phyloP scores from a whole-genome alignment of 371 early-diverging fungal genomes.

The Lichtheimia hyalospora region DNA sequence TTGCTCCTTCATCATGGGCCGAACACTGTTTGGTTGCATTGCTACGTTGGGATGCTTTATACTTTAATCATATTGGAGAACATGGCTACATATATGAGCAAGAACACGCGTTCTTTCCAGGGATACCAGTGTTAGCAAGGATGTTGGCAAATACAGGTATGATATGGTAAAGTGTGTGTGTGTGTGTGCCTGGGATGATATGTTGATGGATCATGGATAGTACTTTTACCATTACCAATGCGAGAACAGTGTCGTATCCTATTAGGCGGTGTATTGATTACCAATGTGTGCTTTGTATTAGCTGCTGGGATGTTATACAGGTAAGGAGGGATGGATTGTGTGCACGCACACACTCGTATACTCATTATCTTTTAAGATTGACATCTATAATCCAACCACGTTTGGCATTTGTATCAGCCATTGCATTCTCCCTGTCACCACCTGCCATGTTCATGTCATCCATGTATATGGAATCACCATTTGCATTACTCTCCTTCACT shows the following conservation, averaged over 20 bases:
- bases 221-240: slow-evolving; percentile 41
- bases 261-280: slow-evolving; percentile 67
- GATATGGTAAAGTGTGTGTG: neutral
- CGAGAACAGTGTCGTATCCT: slow-evolving; percentile 46
- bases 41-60: slow-evolving; percentile 92
- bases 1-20: slow-evolving; percentile 10
- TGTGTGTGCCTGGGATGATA: neutral
- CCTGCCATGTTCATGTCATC: slow-evolving; percentile 87
- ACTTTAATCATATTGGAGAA: slow-evolving; percentile 82
- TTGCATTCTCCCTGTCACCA: slow-evolving; percentile 78
- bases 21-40: slow-evolving; percentile 47
- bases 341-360: too few species aligned
- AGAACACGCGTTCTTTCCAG: slow-evolving; percentile 92
- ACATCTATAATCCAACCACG: slow-evolving; percentile 40
- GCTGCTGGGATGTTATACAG: slow-evolving; percentile 76
- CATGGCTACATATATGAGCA: slow-evolving; percentile 88
- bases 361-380: slow-evolving; percentile 29
- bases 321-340: slow-evolving; percentile 19
- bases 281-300: slow-evolving; percentile 75
- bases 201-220: slow-evolving; percentile 16
- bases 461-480: slow-evolving; percentile 87
- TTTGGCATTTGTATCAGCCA: slow-evolving; percentile 65
- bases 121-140: slow-evolving; percentile 69
- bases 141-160: slow-evolving; percentile 49
- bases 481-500: slow-evolving; percentile 75